These are phyloP conservation scores for Amesomyces nigricolor DNA, from an alignment of 2,329 filamentous ascomycete species.

Conservation along the genomic window DNA sequence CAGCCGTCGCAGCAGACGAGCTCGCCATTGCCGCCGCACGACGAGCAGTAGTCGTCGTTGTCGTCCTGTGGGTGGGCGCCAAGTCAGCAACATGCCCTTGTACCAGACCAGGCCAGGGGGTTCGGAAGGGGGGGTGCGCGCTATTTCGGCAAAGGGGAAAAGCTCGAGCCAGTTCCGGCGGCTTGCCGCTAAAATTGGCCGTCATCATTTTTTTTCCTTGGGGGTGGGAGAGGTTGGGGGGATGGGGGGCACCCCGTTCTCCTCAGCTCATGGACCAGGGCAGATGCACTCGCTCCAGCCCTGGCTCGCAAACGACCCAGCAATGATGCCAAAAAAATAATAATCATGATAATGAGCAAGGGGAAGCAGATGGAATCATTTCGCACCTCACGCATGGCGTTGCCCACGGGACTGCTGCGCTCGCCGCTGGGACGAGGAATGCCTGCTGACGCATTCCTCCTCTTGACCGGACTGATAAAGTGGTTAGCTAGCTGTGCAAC, in stretches of 20 bases:
- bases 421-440: constrained; percentile 61
- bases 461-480: constrained; percentile 54
- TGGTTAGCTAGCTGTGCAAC: constrained; percentile 12
- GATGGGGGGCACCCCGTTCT: background rate
- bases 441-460: constrained; percentile 63
- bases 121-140: constrained; percentile 27
- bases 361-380: constrained; percentile 10
- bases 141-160: constrained; percentile 34
- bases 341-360: background rate
- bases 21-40: constrained; percentile 77
- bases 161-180: constrained; percentile 16
- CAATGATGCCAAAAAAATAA: constrained; percentile 4
- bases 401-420: constrained; percentile 54
- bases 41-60: constrained; percentile 85
- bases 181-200: constrained; percentile 19
- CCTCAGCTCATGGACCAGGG: background rate
- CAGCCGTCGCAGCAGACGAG: constrained; percentile 94
- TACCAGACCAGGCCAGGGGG: constrained; percentile 17
- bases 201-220: background rate
- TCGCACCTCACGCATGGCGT: constrained; percentile 49
- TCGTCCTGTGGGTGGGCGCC: constrained; percentile 51
- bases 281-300: background rate
- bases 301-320: background rate
- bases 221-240: background rate
- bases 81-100: constrained; percentile 20